Evolutionary conservation across 2,329 filamentous ascomycete genomes (phyloP), one percentile per base, ranked within the genome.

Genomic region (Aspergillus texensis): DNA sequence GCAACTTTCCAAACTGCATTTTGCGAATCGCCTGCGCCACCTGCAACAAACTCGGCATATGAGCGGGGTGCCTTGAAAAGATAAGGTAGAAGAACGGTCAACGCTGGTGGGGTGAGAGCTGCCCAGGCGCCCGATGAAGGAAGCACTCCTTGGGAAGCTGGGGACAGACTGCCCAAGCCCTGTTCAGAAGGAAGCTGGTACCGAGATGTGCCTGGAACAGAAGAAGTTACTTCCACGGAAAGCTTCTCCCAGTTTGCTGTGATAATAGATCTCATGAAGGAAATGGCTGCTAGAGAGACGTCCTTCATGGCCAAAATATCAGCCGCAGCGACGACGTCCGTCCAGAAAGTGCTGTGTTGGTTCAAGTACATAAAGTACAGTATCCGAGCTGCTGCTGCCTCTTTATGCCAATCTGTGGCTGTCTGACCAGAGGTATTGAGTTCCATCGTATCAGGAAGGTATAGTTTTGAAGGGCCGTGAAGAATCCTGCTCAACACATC

Each of bases 281-380:
- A 75, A 21, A 88, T 79, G 0, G 87, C 82, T 24, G 86, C 81
- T 6, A 88, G 74, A 1, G 86, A 86, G 11, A 81, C 79, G 34
- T 88, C 85, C 66, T 82, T 82, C 75, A 89, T 81, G 0, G 84
- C 86, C 16, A 88, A 71, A 11, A 84, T 83, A 55, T 87, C 84
- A n/a, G 86, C 84, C 55, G 85, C 82, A 2, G 74, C 77, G 34
- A 83, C 78, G 41, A 88, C 74, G 64, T 86, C 79, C 10, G 76
- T 71, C 80, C 86, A 89, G 63, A 88, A 78, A 34, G 70, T 77
- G 0, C 83, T 75, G 58, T 86, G 81, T 50, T 83, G 75, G 60
- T 80, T 81, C 24, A 85, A 74, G 72, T 88, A 88, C 57, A 83
- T 76, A 58, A 82, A 83, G 66, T 85, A 87, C 2, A 89, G 76